Evolutionary conservation across 1,284 basidiomycete genomes (phyloP), one percentile per base, ranked within the genome.

Genomic region (Pascua sp.): DNA sequence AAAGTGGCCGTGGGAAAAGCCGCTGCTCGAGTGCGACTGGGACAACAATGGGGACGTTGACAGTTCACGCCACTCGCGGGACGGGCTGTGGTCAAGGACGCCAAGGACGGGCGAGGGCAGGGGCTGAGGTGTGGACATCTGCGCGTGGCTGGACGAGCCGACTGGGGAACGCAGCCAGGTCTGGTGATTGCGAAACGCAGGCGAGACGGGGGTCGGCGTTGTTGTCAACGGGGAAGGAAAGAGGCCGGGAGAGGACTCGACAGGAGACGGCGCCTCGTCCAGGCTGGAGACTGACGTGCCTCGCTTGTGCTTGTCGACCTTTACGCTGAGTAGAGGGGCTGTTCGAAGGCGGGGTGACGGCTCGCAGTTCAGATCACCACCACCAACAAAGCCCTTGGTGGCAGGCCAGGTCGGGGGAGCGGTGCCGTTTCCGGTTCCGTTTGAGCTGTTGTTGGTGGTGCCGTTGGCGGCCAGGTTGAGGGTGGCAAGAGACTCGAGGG

Each of bases 301-400:
- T 15, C 57, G 53, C 8, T 47, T 54, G n/a, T 56, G 57, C 16
- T 42, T 39, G 12, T 55, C 45, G 2, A 39, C 15, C 37, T 49
- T 8, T 37, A 55, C 39, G 42, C 42, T 45, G 15, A 42, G 37
- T 7, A 32, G 24, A 32, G 24, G 24, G 4, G 24, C 24, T 32
- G 24, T 32, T 32, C 24, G 24, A 32, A 32, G 3, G 24, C 24
- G 8, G 49, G 24, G 15, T 47, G 45, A 56, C 53, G 43, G 36
- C 13, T 17, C 5, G 40, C 47, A 4, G 56, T 67, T 64, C 18
- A 76, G 54, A 59, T 74, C 68, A 7, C 74, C 74, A 32, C 68
- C 66, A 9, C 69, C 71, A 11, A 73, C 72, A 57, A 70, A 76
- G 2, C 59, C 68, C 55, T 72, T 73, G 51, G 70, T 59, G 24